phyloP scores from a whole-genome alignment of 176 grass and related monocot species.

The Lolium perenne region DNA sequence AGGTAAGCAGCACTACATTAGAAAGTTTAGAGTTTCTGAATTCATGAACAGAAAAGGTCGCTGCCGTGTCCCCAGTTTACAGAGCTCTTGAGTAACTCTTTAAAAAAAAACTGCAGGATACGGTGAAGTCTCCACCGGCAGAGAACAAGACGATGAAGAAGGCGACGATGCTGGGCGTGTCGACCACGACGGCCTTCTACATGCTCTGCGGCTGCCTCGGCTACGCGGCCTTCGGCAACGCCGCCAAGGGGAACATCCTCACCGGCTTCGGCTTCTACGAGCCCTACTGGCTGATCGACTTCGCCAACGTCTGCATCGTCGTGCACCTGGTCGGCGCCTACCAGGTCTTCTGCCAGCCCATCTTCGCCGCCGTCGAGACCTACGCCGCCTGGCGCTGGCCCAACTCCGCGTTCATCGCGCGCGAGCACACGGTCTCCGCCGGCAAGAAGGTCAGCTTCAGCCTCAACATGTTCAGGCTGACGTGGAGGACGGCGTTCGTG shows the following conservation, averaged over 20 bases:
- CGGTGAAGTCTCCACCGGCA: conserved; percentile 70
- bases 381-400: conserved; percentile 49
- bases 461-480: conserved; percentile 63
- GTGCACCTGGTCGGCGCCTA: conserved; percentile 83
- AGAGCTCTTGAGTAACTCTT: background rate
- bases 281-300: conserved; percentile 84
- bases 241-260: conserved; percentile 79
- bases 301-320: conserved; percentile 84
- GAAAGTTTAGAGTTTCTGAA: background rate
- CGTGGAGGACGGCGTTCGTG: conserved; percentile 88
- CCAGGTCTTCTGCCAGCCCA: conserved; percentile 88
- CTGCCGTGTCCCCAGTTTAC: background rate
- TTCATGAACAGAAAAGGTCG: background rate
- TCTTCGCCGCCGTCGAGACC: conserved; percentile 69
- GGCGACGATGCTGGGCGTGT: conserved; percentile 70
- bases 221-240: conserved; percentile 82
- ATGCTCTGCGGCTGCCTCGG: conserved; percentile 84
- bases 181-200: conserved; percentile 86
- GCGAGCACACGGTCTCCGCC: conserved; percentile 46
- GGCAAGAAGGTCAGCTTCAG: conserved; percentile 37
- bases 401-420: conserved; percentile 44
- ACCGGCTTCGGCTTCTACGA: conserved; percentile 91
- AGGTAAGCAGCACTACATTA: conserved; percentile 36
- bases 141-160: conserved; percentile 95
- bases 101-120: conserved; percentile 57